phyloP scores from a whole-genome alignment of 805 yeast species.

The Saccharomycopsis vini region DNA sequence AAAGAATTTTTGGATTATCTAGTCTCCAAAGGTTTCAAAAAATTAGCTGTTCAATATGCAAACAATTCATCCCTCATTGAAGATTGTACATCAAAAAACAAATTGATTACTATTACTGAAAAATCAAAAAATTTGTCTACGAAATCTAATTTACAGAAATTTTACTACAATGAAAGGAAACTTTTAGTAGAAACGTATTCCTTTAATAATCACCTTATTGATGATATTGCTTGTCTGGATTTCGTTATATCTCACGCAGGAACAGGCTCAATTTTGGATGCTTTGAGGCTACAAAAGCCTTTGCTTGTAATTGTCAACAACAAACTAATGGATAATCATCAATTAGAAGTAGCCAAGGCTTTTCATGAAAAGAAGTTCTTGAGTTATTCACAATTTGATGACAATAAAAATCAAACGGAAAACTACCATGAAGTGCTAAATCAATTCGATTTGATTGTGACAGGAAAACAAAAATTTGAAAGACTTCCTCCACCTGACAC shows the following conservation, averaged over 20 bases:
- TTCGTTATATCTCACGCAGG: conserved; percentile 83
- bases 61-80: conserved; percentile 21
- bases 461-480: not conserved
- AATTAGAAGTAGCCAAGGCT: conserved; percentile 62
- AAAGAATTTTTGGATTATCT: conserved; percentile 30
- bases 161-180: not conserved
- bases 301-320: conserved; percentile 66
- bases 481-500: not conserved
- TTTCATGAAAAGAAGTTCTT: conserved; percentile 31
- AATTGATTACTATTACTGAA: too few relatives aligned
- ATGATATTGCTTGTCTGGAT: conserved; percentile 37
- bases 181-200: conserved; percentile 37
- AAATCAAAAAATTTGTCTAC: too few relatives aligned
- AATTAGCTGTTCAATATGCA: conserved; percentile 51
- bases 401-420: not conserved
- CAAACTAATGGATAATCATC: conserved; percentile 80
- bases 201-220: conserved; percentile 34
- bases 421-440: not conserved
- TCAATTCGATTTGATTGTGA: not conserved
- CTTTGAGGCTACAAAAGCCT: conserved; percentile 45
- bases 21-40: conserved; percentile 29
- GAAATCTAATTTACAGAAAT: too few relatives aligned
- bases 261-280: conserved; percentile 85
- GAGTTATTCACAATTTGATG: conserved; percentile 18
- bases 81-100: too few relatives aligned